Percentiles rank a stretch among this genome's conserved stretches.
Conservation (phyloP, 192 early-diverging fungal species). For the Entomortierella chlamydospora region DNA sequence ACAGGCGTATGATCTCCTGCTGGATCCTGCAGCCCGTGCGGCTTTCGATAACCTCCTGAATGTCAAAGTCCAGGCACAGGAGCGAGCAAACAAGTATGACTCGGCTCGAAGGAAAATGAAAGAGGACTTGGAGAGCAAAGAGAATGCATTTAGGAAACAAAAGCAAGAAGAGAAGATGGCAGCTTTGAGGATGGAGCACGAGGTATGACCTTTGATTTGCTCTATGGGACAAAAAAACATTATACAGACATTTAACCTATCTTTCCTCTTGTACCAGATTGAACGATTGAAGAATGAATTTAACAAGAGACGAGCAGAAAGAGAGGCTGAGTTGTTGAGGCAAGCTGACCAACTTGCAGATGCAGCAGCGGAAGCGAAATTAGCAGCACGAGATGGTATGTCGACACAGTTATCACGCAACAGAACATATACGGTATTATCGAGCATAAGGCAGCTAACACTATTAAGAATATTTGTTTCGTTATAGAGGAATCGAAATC, state of each 20-base stretch:
- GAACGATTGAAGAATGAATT: constrained; percentile 40
- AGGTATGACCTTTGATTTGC: constrained; percentile 13
- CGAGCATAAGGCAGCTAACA: too few relatives aligned
- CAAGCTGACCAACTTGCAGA: constrained; percentile 31
- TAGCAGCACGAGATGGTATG: constrained; percentile 29
- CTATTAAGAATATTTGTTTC: neutral
- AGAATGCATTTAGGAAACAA: constrained; percentile 58
- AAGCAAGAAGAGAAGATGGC: constrained; percentile 55
- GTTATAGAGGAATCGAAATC: constrained; percentile 29
- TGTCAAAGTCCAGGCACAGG: constrained; percentile 57
- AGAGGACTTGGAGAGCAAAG: constrained; percentile 60
- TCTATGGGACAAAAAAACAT: neutral
- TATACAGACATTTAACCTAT: neutral
- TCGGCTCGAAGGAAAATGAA: constrained; percentile 55
- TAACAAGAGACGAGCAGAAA: constrained; percentile 18
- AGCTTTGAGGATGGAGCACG: constrained; percentile 54
- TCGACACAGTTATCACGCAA: neutral
- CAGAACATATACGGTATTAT: too few relatives aligned
- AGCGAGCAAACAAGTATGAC: constrained; percentile 59
- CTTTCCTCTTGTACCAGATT: constrained; percentile 11
- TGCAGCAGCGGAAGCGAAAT: constrained; percentile 7
- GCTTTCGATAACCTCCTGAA: constrained; percentile 61
- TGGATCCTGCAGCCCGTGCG: constrained; percentile 52
- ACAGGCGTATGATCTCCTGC: constrained; percentile 59
- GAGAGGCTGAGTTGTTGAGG: constrained; percentile 30